A percentile compares a stretch with the other conserved stretches of the same genome.
phyloP scores from a whole-genome alignment of 2,329 filamentous ascomycete species.

The Fusarium avenaceum region DNA sequence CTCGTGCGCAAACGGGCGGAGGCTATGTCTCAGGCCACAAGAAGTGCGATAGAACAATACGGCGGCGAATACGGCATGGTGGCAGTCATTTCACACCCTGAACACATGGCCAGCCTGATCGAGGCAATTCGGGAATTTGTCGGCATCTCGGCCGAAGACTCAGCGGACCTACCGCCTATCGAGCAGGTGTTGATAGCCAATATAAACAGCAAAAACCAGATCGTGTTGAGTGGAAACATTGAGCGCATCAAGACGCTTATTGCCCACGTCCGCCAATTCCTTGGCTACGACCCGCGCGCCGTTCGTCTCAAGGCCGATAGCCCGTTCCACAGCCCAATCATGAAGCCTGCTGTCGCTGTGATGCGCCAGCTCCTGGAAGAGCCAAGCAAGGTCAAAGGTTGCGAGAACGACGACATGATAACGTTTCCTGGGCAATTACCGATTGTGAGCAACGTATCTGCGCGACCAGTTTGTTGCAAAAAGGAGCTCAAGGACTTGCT shows the following conservation, averaged over 20 bases:
- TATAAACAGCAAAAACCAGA: constrained; percentile 96
- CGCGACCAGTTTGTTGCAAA: constrained; percentile 79
- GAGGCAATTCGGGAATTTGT: constrained; percentile 84
- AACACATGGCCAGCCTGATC: constrained; percentile 78
- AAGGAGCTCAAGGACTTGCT: constrained; percentile 83
- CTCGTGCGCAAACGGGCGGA: constrained; percentile 84
- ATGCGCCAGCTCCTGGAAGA: constrained; percentile 77
- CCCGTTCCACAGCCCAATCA: constrained; percentile 92
- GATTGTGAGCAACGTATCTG: constrained; percentile 89
- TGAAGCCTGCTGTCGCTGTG: constrained; percentile 83
- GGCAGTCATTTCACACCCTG: constrained; percentile 87
- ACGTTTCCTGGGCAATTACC: constrained; percentile 81
- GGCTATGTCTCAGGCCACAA: constrained; percentile 84
- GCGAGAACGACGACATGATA: constrained; percentile 73
- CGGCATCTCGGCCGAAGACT: constrained; percentile 76
- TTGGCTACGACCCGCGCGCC: constrained; percentile 90
- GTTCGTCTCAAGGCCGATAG: constrained; percentile 88
- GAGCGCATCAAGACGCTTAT: constrained; percentile 84
- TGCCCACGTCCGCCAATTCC: constrained; percentile 87
- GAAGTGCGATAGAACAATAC: constrained; percentile 72
- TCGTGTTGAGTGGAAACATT: constrained; percentile 90
- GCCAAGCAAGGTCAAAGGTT: constrained; percentile 66
- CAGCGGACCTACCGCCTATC: constrained; percentile 78
- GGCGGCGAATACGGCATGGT: constrained; percentile 95
- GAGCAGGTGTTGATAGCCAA: constrained; percentile 93